Conservation (phyloP, 1,139 yeast genomes). For the Hemisphaericaspora lyxosophila region DNA sequence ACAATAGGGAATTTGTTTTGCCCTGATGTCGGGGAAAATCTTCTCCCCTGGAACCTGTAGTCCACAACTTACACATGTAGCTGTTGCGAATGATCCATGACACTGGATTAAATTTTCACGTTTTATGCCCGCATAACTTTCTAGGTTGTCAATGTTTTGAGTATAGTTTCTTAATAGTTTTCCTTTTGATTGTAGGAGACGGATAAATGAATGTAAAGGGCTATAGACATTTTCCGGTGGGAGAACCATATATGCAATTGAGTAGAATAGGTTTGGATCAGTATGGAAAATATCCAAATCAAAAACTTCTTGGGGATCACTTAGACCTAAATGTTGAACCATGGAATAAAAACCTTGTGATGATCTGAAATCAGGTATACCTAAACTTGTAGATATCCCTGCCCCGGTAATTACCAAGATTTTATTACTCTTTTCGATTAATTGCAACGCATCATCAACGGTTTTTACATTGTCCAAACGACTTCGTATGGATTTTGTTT, state of each 20-base stretch:
- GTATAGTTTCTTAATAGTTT: conserved; percentile 87
- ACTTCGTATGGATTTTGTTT: conserved; percentile 54
- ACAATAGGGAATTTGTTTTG: conserved; percentile 67
- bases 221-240: conserved; percentile 77
- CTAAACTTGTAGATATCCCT: conserved; percentile 89
- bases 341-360: conserved; percentile 81
- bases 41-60: conserved; percentile 65
- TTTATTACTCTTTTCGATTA: conserved; percentile 54
- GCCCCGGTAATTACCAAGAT: conserved; percentile 91
- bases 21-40: conserved; percentile 61
- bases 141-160: conserved; percentile 92
- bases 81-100: conserved; percentile 93
- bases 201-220: conserved; percentile 85
- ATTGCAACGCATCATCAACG: conserved; percentile 58
- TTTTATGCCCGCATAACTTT: conserved; percentile 75
- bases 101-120: conserved; percentile 81
- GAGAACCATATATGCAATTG: conserved; percentile 82
- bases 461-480: conserved; percentile 53
- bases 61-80: conserved; percentile 82
- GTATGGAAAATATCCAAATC: conserved; percentile 69
- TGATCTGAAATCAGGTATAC: conserved; percentile 94
- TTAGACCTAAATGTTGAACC: conserved; percentile 67
- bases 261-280: conserved; percentile 82
- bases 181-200: conserved; percentile 69
- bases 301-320: conserved; percentile 94